Percentiles rank a stretch among this genome's conserved stretches.
phyloP scores from a whole-genome alignment of 495 filamentous ascomycete species.

The Antarctomyces pellizariae region DNA sequence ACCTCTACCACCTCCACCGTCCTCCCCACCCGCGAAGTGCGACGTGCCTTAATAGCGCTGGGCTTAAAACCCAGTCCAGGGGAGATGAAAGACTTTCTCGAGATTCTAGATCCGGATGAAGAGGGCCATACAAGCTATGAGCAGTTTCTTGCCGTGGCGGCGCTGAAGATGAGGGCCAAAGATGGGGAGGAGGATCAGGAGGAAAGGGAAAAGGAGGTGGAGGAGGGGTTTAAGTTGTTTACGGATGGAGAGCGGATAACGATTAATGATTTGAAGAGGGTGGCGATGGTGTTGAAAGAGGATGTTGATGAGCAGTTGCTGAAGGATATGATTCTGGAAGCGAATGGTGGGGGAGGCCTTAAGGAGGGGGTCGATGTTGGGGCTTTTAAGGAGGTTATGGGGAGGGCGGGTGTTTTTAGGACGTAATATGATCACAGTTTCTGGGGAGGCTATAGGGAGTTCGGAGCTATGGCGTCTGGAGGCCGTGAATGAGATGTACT shows the following conservation, averaged over 20 bases:
- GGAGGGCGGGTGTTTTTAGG: constrained; percentile 60
- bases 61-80: constrained; percentile 38
- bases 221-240: constrained; percentile 62
- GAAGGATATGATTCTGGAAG: constrained; percentile 82
- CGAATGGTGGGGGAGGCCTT: constrained; percentile 56
- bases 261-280: constrained; percentile 45
- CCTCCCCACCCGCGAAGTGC: constrained; percentile 7
- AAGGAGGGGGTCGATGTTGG: constrained; percentile 46
- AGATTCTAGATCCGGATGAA: constrained; percentile 57
- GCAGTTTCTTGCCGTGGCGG: constrained; percentile 63
- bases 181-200: constrained; percentile 28
- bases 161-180: constrained; percentile 46
- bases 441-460: no score
- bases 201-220: constrained; percentile 33
- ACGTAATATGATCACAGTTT: no score
- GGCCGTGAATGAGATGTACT: no score
- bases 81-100: constrained; percentile 51
- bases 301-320: constrained; percentile 59
- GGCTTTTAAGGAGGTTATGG: constrained; percentile 75
- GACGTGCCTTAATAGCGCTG: constrained; percentile 34
- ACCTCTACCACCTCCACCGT: neutral
- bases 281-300: constrained; percentile 65
- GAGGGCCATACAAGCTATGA: constrained; percentile 53
- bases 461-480: no score
- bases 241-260: constrained; percentile 35